phyloP scores from a whole-genome alignment of 2,329 filamentous ascomycete species.

The Verticillium klebahnii region DNA sequence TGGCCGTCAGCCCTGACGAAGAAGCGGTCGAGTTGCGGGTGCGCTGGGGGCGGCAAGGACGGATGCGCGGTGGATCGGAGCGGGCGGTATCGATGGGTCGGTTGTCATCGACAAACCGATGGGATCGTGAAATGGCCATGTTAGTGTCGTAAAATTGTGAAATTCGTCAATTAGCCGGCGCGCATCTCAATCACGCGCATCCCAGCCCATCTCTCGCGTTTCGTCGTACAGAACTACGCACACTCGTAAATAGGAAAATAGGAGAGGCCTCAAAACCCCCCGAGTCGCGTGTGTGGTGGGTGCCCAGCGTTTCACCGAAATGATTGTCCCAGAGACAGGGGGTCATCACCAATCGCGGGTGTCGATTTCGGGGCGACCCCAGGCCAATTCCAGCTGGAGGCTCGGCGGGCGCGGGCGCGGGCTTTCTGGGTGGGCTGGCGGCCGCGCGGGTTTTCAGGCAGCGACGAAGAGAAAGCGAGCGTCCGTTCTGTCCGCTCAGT shows the following conservation, averaged over 20 bases:
- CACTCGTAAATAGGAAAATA: not conserved
- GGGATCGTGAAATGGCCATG: not conserved
- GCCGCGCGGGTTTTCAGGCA: not conserved
- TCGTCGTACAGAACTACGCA: not conserved
- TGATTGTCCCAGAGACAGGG: not conserved
- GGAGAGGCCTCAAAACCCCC: not conserved
- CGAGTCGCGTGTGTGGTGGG: not conserved
- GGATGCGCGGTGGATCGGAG: not conserved
- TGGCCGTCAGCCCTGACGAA: not conserved
- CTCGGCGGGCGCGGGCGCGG: not conserved
- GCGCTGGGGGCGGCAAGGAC: not conserved
- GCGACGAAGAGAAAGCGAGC: not conserved
- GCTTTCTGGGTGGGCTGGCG: no score
- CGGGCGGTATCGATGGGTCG: not conserved
- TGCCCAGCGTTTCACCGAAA: conserved; percentile 1
- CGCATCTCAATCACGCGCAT: not conserved
- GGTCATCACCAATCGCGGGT: not conserved
- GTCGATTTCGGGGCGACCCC: not conserved
- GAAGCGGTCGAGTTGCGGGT: not conserved
- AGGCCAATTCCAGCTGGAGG: not conserved
- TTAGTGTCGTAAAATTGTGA: not conserved
- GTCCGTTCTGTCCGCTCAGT: not conserved
- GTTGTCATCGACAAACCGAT: not conserved
- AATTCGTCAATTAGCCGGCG: not conserved
- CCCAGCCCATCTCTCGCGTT: not conserved